Base-by-base conservation (phyloP, 2,329 filamentous ascomycete species). In the Furcasterigmium furcatum region DNA sequence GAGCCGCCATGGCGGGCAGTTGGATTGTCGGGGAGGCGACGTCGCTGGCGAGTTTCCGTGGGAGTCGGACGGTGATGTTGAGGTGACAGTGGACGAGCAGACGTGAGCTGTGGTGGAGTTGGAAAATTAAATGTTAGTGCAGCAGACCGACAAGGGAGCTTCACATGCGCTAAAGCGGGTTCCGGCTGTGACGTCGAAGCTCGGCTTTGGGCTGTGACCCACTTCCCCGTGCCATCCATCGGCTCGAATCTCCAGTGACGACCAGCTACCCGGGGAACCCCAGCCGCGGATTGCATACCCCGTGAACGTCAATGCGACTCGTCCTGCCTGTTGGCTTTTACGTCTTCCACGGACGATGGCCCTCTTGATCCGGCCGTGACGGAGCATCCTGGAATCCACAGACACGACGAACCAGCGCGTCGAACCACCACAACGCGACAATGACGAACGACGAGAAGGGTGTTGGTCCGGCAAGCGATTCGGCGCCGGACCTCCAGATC, bases 401-500 rank as follows among this genome's bases (percentile, higher is more conserved):
- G 16, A 36, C 18, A 36, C 18, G 19, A 36, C 34, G 7, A 36
- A 27, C n/a, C 16, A 7, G 9, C 13, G 30, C 16, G 8, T 34
- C 30, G 12, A n/a, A 34, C 8, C 24, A 39, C 38, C 25, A 24
- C 12, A 19, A 40, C 38, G 25, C 20, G 14, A 40, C 19, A 12
- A 40, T 40, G 38, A 6, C 38, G n/a, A 24, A n/a, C 38, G 20
- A 24, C 40, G 63, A 71, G 50, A 56, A 65, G 10, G 9, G 16
- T 16, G 34, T 16, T 19, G n/a, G n/a, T 18, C 60, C 68, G 52
- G 67, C 70, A 53, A 65, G 72, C 55, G 39, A 41, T 7, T 81
- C 81, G 40, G 83, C 86, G 43, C 86, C 86, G n/a, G 86, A 90
- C 63, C 73, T 91, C 44, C 84, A 89, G 63, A 89, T 91, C 54